Evolutionary conservation across 1,139 yeast species (phyloP).

Genomic region (Magnusiomyces magnusii): DNA sequence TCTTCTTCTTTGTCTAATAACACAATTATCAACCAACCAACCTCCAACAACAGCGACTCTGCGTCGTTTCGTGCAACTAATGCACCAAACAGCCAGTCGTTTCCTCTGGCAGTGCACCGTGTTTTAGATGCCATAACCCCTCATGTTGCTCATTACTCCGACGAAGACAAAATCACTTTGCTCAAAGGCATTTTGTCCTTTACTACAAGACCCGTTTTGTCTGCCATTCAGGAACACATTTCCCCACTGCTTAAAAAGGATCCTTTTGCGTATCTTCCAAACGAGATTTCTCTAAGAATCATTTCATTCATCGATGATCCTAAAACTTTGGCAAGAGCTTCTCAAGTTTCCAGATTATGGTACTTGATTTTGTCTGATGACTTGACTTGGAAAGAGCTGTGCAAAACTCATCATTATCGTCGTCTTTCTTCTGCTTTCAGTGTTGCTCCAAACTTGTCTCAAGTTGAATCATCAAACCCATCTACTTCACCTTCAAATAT

Average conservation of each 20-base stretch:
- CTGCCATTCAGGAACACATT: constrained; percentile 69
- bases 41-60: too few species aligned
- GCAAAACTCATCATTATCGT: constrained; percentile 36
- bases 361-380: constrained; percentile 37
- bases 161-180: constrained; percentile 13
- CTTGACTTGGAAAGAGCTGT: constrained; percentile 38
- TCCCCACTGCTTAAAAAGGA: constrained; percentile 73
- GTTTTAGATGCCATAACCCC: constrained; percentile 9
- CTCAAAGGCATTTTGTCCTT: constrained; percentile 10
- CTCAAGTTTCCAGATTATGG: constrained; percentile 40
- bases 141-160: constrained; percentile 12
- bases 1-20: too few species aligned
- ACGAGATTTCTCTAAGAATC: constrained; percentile 75
- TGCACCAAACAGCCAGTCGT: neutral
- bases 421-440: constrained; percentile 35
- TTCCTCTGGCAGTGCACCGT: constrained; percentile 5
- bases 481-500: neutral
- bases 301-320: constrained; percentile 69
- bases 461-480: neutral
- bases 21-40: too few species aligned
- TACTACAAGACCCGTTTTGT: constrained; percentile 46
- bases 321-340: constrained; percentile 36
- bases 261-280: constrained; percentile 75
- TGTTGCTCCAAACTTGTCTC: constrained; percentile 14
- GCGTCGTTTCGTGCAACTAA: too few species aligned